Base-by-base conservation (phyloP, 345 rosid genomes). In the Punica granatum region DNA sequence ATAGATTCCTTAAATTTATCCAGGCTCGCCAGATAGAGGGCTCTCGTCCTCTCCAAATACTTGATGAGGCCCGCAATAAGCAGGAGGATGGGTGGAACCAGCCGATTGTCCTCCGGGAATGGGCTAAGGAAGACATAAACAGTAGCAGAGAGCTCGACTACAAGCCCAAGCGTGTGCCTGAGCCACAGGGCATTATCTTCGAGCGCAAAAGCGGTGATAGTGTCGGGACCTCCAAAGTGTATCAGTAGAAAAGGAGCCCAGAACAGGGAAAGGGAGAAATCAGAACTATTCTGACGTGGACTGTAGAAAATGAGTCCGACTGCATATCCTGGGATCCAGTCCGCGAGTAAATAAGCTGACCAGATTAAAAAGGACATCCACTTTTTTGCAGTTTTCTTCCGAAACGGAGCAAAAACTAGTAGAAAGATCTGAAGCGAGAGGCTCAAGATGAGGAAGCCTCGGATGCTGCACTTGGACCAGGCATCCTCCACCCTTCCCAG, bases 181-280 rank as follows among this genome's bases (percentile, higher is more conserved):
- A 73, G 79, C 91, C n/a, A n/a, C n/a, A n/a, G n/a, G n/a, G n/a
- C n/a, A n/a, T n/a, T n/a, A n/a, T n/a, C n/a, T n/a, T n/a, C n/a
- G n/a, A n/a, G n/a, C n/a, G n/a, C n/a, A n/a, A n/a, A n/a, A n/a
- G n/a, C n/a, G n/a, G n/a, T n/a, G n/a, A n/a, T n/a, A n/a, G n/a
- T n/a, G n/a, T n/a, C n/a, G n/a, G n/a, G n/a, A n/a, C n/a, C n/a
- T n/a, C 89, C 91, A 5, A 84, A 85, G 58, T 86, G 94, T 30
- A 88, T 21, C 42, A 86, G 67, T 54, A 88, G 76, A 74, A 88
- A 88, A 1, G 90, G 84, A 25, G 94, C 82, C 96, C 96, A 89
- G 48, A 89, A 78, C 10, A 86, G 86, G 67, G 85, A 23, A 26
- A 89, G 81, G 19, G 34, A 49, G 65, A 78, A 76, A 0, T 6